phyloP scores from a whole-genome alignment of 148 eudicot species.

The Cornus kousa region DNA sequence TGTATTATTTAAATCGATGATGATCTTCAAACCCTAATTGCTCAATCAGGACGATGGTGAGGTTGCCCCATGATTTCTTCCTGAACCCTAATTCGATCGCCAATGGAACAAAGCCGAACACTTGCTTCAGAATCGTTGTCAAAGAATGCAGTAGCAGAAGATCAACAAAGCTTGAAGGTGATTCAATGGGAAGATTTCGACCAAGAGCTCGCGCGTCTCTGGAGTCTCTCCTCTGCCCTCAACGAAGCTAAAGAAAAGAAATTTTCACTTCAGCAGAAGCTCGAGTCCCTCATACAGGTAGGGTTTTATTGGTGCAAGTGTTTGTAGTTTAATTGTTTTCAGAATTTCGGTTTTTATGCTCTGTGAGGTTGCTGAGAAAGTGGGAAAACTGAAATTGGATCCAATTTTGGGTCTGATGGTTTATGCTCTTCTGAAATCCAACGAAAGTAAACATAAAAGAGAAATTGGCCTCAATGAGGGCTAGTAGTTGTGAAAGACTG shows the following conservation, averaged over 20 bases:
- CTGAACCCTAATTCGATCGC: slow-evolving; percentile 9
- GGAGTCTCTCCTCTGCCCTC: slow-evolving; percentile 71
- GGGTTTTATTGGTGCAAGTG: not conserved
- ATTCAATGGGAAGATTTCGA: slow-evolving; percentile 83
- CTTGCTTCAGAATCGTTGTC: not conserved
- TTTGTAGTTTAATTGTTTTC: not conserved
- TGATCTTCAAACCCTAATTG: slow-evolving; percentile 13
- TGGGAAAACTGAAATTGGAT: not conserved
- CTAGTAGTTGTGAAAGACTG: not conserved
- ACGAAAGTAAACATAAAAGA: not conserved
- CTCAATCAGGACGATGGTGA: slow-evolving; percentile 24
- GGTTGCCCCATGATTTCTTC: slow-evolving; percentile 12
- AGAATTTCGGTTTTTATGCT: not conserved
- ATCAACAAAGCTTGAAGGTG: slow-evolving; percentile 26
- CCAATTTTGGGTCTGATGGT: no score
- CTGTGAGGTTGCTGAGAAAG: not conserved
- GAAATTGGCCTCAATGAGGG: not conserved
- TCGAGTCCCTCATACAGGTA: slow-evolving; percentile 60
- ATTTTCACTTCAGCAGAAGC: slow-evolving; percentile 41
- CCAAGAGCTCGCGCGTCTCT: slow-evolving; percentile 67
- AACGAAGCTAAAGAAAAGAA: slow-evolving; percentile 57
- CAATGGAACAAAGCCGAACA: slow-evolving; percentile 11
- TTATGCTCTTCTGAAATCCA: no score
- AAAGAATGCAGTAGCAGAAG: not conserved
- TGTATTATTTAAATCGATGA: not conserved